Conservation (phyloP, 2,329 filamentous ascomycete genomes). For the Pleomassaria siparia region DNA sequence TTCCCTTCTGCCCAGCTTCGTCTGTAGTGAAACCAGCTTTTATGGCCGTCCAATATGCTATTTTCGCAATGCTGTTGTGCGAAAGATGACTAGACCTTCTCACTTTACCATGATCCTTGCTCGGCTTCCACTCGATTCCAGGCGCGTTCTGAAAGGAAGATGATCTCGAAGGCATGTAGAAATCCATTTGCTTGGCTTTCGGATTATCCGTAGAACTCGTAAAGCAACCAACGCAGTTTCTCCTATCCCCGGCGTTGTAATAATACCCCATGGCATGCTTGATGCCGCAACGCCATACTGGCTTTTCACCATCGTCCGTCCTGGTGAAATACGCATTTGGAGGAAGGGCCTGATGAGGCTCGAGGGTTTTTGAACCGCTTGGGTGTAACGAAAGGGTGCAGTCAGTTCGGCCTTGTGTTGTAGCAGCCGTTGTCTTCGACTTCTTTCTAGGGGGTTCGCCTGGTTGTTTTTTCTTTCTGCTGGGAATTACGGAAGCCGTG, state of each 20-base stretch:
- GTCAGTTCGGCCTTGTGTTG: background rate
- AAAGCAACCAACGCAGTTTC: conserved; percentile 24
- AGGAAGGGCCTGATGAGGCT: conserved; percentile 21
- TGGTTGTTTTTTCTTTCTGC: background rate
- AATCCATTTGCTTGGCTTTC: conserved; percentile 23
- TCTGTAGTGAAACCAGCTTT: conserved; percentile 9
- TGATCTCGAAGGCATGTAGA: conserved; percentile 24
- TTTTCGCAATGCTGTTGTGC: conserved; percentile 30
- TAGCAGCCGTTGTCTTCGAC: background rate
- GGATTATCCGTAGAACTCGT: conserved; percentile 16
- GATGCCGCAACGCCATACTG: conserved; percentile 29
- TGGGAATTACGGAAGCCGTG: background rate
- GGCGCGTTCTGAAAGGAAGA: conserved; percentile 18
- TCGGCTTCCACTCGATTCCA: conserved; percentile 20
- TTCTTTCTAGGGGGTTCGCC: conserved; percentile 1
- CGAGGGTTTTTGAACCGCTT: conserved; percentile 20
- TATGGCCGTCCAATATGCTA: conserved; percentile 23
- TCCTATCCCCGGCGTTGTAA: conserved; percentile 31
- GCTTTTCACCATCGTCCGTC: conserved; percentile 13
- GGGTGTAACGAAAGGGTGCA: conserved; percentile 7
- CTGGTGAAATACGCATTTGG: conserved; percentile 22
- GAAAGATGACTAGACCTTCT: conserved; percentile 10
- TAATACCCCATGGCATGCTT: conserved; percentile 30
- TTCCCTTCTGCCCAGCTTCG: conserved; percentile 14
- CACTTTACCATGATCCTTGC: conserved; percentile 9